phyloP scores from a whole-genome alignment of 2,329 filamentous ascomycete genomes.

The Apiospora pterosperma region DNA sequence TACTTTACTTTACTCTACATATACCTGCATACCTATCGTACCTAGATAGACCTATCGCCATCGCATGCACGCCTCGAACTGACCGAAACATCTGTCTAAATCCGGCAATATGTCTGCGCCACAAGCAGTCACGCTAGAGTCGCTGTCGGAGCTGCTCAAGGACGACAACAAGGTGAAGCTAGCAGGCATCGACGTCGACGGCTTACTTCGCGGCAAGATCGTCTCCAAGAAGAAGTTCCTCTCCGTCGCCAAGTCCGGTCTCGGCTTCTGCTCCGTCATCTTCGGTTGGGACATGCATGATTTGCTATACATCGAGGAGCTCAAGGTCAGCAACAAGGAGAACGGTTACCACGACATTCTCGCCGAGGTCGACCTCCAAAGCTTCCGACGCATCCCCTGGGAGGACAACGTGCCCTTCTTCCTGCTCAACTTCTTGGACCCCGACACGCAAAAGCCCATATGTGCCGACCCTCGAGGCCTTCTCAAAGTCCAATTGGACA shows the following conservation, averaged over 20 bases:
- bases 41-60: too few relatives aligned
- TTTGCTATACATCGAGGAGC: constrained; percentile 70
- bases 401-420: constrained; percentile 76
- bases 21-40: too few relatives aligned
- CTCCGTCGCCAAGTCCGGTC: constrained; percentile 68
- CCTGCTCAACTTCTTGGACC: constrained; percentile 69
- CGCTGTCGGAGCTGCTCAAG: constrained; percentile 58
- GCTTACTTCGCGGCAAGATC: constrained; percentile 73
- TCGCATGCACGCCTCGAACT: background rate
- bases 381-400: constrained; percentile 75
- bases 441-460: constrained; percentile 59
- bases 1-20: too few relatives aligned
- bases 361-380: constrained; percentile 67
- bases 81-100: too few relatives aligned
- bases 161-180: constrained; percentile 71
- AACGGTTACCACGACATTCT: constrained; percentile 77
- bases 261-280: constrained; percentile 80
- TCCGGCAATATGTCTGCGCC: constrained; percentile 19
- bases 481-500: constrained; percentile 57
- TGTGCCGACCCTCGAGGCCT: constrained; percentile 70
- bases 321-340: constrained; percentile 73
- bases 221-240: constrained; percentile 83
- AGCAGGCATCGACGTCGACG: constrained; percentile 74
- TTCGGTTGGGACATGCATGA: constrained; percentile 92
- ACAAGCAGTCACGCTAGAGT: constrained; percentile 49